Conservation (phyloP, 768 basidiomycete genomes). For the Rhizopogon roseolus region DNA sequence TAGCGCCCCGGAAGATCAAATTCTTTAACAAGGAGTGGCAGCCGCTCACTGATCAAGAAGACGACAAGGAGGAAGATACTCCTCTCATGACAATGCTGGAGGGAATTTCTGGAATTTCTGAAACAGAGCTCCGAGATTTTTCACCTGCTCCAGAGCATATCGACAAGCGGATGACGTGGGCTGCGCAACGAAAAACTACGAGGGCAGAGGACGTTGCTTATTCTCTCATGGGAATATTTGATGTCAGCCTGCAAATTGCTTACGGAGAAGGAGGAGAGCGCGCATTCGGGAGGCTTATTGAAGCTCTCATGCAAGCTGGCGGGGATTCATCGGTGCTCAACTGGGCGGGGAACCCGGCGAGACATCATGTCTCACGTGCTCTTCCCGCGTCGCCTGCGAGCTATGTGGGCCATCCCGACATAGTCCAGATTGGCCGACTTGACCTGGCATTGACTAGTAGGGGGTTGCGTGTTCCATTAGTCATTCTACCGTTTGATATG, state of each 20-base stretch:
- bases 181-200: constrained; percentile 11
- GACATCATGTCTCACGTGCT: neutral
- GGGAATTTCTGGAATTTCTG: neutral
- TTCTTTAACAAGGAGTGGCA: neutral
- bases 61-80: neutral
- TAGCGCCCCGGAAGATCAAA: neutral
- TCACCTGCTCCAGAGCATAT: neutral
- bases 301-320: constrained; percentile 1
- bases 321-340: constrained; percentile 1
- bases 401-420: neutral
- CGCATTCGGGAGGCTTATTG: constrained; percentile 4
- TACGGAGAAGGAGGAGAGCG: constrained; percentile 14
- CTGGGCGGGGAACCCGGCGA: neutral
- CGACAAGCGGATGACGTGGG: constrained; percentile 7
- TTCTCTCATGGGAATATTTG: constrained; percentile 11
- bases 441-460: no score
- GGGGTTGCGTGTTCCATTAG: no score
- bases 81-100: neutral
- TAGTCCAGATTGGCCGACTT: no score
- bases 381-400: neutral
- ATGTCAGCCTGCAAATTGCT: constrained; percentile 8
- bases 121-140: neutral
- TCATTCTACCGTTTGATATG: no score
- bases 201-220: constrained; percentile 12
- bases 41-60: neutral